phyloP scores from a whole-genome alignment of 495 filamentous ascomycete species.

The Penicillium egyptiacum region DNA sequence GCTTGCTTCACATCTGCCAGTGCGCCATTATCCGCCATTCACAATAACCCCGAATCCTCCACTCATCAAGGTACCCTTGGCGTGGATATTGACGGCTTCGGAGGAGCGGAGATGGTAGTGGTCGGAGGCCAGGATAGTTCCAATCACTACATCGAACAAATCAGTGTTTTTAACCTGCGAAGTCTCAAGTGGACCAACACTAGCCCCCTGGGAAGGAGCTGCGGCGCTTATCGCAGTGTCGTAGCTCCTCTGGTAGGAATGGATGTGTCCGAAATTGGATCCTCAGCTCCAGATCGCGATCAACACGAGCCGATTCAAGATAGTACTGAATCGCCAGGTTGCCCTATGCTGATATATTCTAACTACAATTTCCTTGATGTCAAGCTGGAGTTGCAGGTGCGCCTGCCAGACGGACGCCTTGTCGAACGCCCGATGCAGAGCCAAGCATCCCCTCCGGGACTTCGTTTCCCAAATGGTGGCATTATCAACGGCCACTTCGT shows the following conservation, averaged over 20 bases:
- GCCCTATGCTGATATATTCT: conserved; percentile 95
- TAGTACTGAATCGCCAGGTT: conserved; percentile 54
- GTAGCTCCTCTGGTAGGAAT: conserved; percentile 77
- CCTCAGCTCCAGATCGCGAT: conserved; percentile 38
- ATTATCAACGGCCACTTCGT: conserved; percentile 94
- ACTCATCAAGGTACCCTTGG: conserved; percentile 84
- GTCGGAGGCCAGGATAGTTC: conserved; percentile 94
- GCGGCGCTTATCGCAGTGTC: conserved; percentile 93
- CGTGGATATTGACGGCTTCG: conserved; percentile 81
- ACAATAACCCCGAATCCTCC: conserved; percentile 78
- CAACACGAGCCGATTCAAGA: conserved; percentile 35
- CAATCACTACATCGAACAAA: conserved; percentile 98
- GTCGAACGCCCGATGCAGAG: conserved; percentile 87
- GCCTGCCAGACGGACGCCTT: conserved; percentile 79
- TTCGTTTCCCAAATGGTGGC: conserved; percentile 93
- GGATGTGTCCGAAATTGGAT: conserved; percentile 70
- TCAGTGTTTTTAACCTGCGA: conserved; percentile 96
- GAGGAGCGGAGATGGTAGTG: conserved; percentile 95
- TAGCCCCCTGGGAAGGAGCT: conserved; percentile 77
- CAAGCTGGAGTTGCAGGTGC: conserved; percentile 89
- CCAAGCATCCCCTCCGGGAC: conserved; percentile 80
- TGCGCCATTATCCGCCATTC: conserved; percentile 80
- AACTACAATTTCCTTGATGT: conserved; percentile 99
- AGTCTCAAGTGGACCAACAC: conserved; percentile 95
- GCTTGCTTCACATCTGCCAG: conserved; percentile 79